These are phyloP conservation scores for Ogataea naganishii DNA, from an alignment of 805 yeast species.

Conservation along the genomic window DNA sequence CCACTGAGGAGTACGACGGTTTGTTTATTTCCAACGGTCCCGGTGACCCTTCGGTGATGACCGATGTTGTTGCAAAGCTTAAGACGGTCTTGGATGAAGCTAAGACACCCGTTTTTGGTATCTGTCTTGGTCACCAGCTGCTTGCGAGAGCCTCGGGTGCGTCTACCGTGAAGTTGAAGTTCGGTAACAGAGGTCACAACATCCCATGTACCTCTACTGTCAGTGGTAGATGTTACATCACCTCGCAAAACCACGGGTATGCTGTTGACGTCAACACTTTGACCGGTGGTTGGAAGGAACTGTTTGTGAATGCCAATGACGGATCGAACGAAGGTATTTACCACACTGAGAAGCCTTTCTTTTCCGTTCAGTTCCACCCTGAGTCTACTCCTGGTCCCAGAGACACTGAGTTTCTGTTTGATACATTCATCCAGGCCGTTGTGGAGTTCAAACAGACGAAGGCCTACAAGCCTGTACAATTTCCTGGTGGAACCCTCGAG, in stretches of 20 bases:
- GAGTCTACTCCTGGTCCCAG: slow-evolving; percentile 99
- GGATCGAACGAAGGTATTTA: slow-evolving; percentile 97
- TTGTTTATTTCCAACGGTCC: slow-evolving; percentile 97
- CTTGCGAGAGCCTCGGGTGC: slow-evolving; percentile 95
- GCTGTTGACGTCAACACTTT: slow-evolving; percentile 85
- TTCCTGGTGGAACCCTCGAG: slow-evolving; percentile 81
- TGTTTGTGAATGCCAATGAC: slow-evolving; percentile 89
- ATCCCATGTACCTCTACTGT: slow-evolving; percentile 89
- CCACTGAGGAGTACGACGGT: slow-evolving; percentile 83
- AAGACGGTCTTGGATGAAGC: slow-evolving; percentile 48
- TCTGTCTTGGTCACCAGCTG: slow-evolving; percentile 95
- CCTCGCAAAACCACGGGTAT: slow-evolving; percentile 98
- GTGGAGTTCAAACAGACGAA: slow-evolving; percentile 49
- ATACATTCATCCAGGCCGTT: slow-evolving; percentile 81
- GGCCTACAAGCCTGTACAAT: slow-evolving; percentile 64
- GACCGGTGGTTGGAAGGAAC: slow-evolving; percentile 72
- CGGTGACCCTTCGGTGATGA: slow-evolving; percentile 93
- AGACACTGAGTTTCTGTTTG: slow-evolving; percentile 87
- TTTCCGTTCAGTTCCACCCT: slow-evolving; percentile 97
- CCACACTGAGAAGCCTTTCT: slow-evolving; percentile 79
- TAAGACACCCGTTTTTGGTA: slow-evolving; percentile 91
- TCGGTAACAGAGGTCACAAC: slow-evolving; percentile 98
- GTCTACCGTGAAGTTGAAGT: slow-evolving; percentile 83
- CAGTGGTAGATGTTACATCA: slow-evolving; percentile 93
- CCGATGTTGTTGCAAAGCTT: slow-evolving; percentile 55